Percentiles rank a stretch among this genome's conserved stretches.
These are phyloP conservation scores for Cryphonectria radicalis DNA, from an alignment of 2,329 filamentous ascomycete species.

Conservation along the genomic window DNA sequence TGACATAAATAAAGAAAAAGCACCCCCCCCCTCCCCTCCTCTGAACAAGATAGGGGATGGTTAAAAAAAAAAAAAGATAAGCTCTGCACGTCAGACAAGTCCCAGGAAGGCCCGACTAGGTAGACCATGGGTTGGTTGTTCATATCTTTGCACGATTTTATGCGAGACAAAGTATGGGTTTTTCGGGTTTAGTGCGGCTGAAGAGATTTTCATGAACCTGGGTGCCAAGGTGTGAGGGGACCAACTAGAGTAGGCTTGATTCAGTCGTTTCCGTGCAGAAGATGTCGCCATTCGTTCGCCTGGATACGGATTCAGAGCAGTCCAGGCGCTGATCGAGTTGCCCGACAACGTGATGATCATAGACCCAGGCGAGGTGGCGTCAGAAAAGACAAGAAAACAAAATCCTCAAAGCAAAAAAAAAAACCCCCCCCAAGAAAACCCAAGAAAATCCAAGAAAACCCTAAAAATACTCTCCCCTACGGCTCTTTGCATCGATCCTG, in stretches of 20 bases:
- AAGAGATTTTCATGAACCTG: constrained; percentile 16
- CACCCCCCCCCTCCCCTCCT: neutral
- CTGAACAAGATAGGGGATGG: neutral
- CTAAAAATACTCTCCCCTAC: too few species aligned
- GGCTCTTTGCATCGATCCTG: constrained; percentile 5
- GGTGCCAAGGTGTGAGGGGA: neutral
- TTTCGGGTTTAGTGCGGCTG: constrained; percentile 29
- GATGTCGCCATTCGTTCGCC: neutral
- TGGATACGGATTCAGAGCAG: neutral
- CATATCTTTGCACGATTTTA: constrained; percentile 4
- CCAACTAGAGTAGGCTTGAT: neutral
- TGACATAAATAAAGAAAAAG: constrained; percentile 9
- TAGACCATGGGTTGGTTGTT: neutral
- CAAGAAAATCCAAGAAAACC: too few species aligned
- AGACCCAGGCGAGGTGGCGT: constrained; percentile 23
- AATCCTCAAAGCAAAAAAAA: neutral
- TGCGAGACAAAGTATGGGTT: neutral
- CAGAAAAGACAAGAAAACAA: neutral
- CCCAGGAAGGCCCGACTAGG: constrained; percentile 22
- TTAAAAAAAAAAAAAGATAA: constrained; percentile 12
- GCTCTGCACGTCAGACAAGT: constrained; percentile 14
- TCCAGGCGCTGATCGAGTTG: constrained; percentile 12
- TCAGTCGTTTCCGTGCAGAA: neutral
- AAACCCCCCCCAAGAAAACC: too few species aligned
- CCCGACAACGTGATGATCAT: constrained; percentile 11